Conservation (phyloP, 1,284 basidiomycete species). For the Coniferiporia weirii region DNA sequence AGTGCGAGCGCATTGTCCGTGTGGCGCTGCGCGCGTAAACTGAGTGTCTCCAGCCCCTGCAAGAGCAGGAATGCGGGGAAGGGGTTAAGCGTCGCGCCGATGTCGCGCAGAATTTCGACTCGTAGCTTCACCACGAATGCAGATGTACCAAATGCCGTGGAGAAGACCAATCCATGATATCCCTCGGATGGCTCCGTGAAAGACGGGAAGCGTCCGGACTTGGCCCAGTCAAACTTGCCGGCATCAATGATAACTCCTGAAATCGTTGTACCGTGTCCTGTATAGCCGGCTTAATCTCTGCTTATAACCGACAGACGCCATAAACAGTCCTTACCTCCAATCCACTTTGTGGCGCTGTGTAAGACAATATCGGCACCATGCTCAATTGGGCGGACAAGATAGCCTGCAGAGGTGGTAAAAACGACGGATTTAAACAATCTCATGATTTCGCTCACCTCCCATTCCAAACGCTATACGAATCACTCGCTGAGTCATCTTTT, state of each 20-base stretch:
- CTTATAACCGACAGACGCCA: background rate
- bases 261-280: constrained; percentile 85
- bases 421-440: background rate
- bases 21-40: constrained; percentile 73
- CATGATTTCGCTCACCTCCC: constrained; percentile 43
- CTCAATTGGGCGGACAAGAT: constrained; percentile 68
- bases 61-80: constrained; percentile 82
- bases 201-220: constrained; percentile 72
- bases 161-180: constrained; percentile 76
- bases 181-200: constrained; percentile 82
- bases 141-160: constrained; percentile 68
- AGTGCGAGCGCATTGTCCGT: constrained; percentile 71
- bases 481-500: background rate
- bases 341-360: constrained; percentile 90
- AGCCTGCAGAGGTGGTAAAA: constrained; percentile 39
- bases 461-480: constrained; percentile 60
- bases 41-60: constrained; percentile 84
- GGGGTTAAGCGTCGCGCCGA: constrained; percentile 74
- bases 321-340: constrained; percentile 38
- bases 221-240: constrained; percentile 84
- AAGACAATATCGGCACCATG: constrained; percentile 82
- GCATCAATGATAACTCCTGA: constrained; percentile 80
- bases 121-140: constrained; percentile 76
- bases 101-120: constrained; percentile 70
- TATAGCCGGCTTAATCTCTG: background rate